Evolutionary conservation across 169 alveolate species (phyloP), one percentile per base, ranked within the genome.

Genomic region (Plasmodium reichenowi): DNA sequence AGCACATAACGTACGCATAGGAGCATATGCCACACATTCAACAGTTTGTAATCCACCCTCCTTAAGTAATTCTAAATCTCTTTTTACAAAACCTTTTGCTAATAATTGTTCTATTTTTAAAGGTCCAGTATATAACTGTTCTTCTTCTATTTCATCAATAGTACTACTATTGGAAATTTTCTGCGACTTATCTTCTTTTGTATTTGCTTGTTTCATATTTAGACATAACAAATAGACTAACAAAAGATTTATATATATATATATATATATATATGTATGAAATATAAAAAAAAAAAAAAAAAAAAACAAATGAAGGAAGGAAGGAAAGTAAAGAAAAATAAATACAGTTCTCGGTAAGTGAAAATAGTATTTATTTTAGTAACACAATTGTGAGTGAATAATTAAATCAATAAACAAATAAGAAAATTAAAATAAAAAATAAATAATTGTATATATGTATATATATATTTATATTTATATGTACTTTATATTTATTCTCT

Each of bases 1-100:
- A 9, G 92, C 88, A 47, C 97, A 92, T 72, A 98, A 88, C 72
- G 93, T 88, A 86, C 97, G 97, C 90, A 94, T 96, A 3, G 99
- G 98, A 12, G 99, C 98, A 67, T 94, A 96, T 15, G 98, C 97
- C n/a, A 98, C 96, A 54, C 98, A 94, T 87, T 98, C 99, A 29
- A 97, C 96, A 52, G 99, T 97, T 60, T 85, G 89, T 43, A 50
- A 60, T 74, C 88, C 91, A 70, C 95, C 96, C 50, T 96, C 99
- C 70, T 95, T 96, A 10, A 98, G 95, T 91, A 97, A 95, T 56
- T 97, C 97, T 43, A 98, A 92, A 95, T 98, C 99, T 38, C 97
- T 90, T 74, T 94, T 95, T 70, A 95, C 88, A 52, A 95, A 88
- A 24, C 97, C 97, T 72, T 95, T 95, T 60, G 97, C 93, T 45